These are phyloP conservation scores for Arachis hypogaea DNA, from an alignment of 306 rosid genomes.

Conservation along the genomic window DNA sequence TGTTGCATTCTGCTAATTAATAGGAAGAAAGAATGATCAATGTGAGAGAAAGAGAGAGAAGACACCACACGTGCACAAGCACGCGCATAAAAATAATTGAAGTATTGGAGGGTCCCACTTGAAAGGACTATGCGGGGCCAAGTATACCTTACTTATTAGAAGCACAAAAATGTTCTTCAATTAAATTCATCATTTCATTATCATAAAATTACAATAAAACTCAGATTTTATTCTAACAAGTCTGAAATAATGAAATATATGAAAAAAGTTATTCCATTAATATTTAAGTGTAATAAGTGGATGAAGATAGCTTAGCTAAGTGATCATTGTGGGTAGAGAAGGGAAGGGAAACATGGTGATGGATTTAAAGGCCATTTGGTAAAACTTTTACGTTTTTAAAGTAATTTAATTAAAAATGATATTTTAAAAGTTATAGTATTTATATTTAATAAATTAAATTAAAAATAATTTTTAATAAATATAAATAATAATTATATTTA, in stretches of 20 bases:
- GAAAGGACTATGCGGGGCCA: slow-evolving; percentile 43
- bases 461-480: no score
- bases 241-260: no score
- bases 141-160: slow-evolving; percentile 18
- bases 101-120: slow-evolving; percentile 43
- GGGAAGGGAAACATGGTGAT: background rate
- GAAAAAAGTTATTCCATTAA: no score
- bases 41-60: slow-evolving; percentile 34
- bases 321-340: background rate
- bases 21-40: slow-evolving; percentile 31
- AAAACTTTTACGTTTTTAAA: no score
- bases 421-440: no score
- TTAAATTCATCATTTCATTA: no score
- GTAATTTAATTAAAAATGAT: no score
- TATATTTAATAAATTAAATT: no score
- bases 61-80: slow-evolving; percentile 94
- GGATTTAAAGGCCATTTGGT: background rate
- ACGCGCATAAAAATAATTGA: slow-evolving; percentile 60
- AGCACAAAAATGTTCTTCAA: background rate
- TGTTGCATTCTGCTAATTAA: slow-evolving; percentile 12
- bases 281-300: slow-evolving; percentile 13
- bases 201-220: no score
- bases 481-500: no score
- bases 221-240: no score
- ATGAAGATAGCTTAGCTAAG: slow-evolving; percentile 9